A percentile compares a stretch with the other conserved stretches of the same genome.
These are phyloP conservation scores for Dentipellis fragilis DNA, from an alignment of 768 basidiomycete species.

Conservation along the genomic window DNA sequence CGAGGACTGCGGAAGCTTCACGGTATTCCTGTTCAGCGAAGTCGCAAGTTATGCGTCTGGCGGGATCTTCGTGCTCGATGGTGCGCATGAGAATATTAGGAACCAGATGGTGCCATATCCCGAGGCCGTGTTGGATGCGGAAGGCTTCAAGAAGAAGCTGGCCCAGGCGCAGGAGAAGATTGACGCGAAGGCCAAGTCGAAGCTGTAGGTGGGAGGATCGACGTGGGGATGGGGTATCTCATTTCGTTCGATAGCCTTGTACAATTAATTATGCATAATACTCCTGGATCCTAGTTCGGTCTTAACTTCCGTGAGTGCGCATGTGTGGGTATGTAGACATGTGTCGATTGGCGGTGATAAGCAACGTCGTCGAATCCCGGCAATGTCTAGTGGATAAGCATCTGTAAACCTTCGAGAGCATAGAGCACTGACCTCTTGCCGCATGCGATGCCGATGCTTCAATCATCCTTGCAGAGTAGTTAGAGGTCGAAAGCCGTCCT, in stretches of 20 bases:
- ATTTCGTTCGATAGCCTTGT: not conserved
- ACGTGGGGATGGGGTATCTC: not conserved
- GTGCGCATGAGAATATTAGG: constrained; percentile 43
- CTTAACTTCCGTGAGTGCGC: too few species aligned
- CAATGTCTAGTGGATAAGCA: too few species aligned
- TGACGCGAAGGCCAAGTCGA: not conserved
- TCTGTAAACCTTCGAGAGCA: too few species aligned
- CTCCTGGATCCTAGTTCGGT: too few species aligned
- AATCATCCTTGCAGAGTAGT: too few species aligned
- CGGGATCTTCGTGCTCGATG: constrained; percentile 65
- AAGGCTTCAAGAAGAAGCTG: constrained; percentile 38
- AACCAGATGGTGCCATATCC: constrained; percentile 50
- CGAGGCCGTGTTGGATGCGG: constrained; percentile 49
- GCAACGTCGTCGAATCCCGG: too few species aligned
- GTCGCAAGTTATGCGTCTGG: constrained; percentile 73
- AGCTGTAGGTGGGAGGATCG: not conserved
- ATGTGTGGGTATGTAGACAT: too few species aligned
- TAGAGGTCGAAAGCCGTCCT: too few species aligned
- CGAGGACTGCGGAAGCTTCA: constrained; percentile 58
- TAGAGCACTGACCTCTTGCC: too few species aligned
- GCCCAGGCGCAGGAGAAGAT: not conserved
- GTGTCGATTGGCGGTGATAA: too few species aligned
- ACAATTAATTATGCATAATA: not conserved
- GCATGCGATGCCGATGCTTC: too few species aligned
- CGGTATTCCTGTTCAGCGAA: constrained; percentile 75